These are phyloP conservation scores for Coniochaeta sp. DNA, from an alignment of 2,329 filamentous ascomycete genomes.

Conservation along the genomic window DNA sequence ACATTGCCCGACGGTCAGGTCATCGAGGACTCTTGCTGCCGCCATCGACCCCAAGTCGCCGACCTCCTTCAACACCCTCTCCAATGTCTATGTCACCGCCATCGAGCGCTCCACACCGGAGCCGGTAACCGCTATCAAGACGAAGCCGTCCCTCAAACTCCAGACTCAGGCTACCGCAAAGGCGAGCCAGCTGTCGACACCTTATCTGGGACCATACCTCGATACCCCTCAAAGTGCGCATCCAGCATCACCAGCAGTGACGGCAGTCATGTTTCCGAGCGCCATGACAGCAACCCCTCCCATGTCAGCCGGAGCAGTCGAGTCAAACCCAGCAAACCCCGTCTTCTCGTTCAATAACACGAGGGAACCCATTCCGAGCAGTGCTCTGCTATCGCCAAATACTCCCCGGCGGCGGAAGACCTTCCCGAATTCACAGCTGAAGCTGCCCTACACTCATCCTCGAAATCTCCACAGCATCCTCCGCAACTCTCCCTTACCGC, in stretches of 20 bases:
- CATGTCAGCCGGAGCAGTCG: slow-evolving; percentile 45
- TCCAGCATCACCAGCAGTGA: slow-evolving; percentile 37
- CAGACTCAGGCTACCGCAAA: slow-evolving; percentile 25
- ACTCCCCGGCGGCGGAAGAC: slow-evolving; percentile 30
- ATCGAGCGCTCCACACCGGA: slow-evolving; percentile 50
- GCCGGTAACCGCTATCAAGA: slow-evolving; percentile 40
- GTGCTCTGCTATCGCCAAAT: slow-evolving; percentile 23
- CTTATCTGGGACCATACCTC: slow-evolving; percentile 38
- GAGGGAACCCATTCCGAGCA: not conserved
- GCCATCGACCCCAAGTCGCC: slow-evolving; percentile 50
- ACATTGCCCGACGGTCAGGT: slow-evolving; percentile 26
- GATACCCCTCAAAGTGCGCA: slow-evolving; percentile 48
- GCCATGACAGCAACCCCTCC: slow-evolving; percentile 54
- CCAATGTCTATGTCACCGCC: slow-evolving; percentile 57
- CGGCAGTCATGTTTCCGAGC: slow-evolving; percentile 43
- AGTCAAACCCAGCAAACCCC: slow-evolving; percentile 26
- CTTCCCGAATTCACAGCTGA: slow-evolving; percentile 20
- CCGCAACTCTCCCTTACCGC: slow-evolving; percentile 57
- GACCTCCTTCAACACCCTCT: slow-evolving; percentile 59
- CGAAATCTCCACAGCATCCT: slow-evolving; percentile 56
- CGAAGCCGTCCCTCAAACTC: slow-evolving; percentile 28
- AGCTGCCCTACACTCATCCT: slow-evolving; percentile 52
- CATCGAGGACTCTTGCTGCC: slow-evolving; percentile 35
- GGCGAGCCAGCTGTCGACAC: slow-evolving; percentile 30
- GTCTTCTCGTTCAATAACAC: slow-evolving; percentile 37